Evolutionary conservation across 257 asterid genomes (phyloP).

Genomic region (Fraxinus anomala): DNA sequence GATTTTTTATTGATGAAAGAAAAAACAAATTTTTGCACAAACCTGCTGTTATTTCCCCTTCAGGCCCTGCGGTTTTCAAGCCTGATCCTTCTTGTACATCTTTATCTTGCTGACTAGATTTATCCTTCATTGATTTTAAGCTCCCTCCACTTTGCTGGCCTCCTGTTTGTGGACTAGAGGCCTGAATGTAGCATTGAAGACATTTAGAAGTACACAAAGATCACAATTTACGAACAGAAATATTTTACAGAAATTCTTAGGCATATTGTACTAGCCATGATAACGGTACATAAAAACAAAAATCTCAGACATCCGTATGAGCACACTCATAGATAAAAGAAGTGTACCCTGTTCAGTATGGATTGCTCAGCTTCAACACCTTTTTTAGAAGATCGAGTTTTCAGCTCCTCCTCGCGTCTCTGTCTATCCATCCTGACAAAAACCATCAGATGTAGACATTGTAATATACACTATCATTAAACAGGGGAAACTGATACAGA

Average conservation of each 20-base stretch:
- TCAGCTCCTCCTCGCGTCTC: constrained; percentile 92
- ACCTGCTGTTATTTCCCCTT: constrained; percentile 99
- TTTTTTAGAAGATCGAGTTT: constrained; percentile 82
- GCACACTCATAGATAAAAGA: not conserved
- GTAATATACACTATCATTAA: not conserved
- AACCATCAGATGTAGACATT: constrained; percentile 23
- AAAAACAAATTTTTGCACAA: constrained; percentile 16
- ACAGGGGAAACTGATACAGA: not conserved
- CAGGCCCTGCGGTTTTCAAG: constrained; percentile 92
- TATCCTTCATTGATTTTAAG: constrained; percentile 84
- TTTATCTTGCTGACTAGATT: constrained; percentile 68
- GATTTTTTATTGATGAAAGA: not conserved
- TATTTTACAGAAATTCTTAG: constrained; percentile 2
- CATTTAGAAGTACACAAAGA: constrained; percentile 9
- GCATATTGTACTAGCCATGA: constrained; percentile 7
- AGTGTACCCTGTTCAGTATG: constrained; percentile 66
- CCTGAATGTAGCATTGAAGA: constrained; percentile 45
- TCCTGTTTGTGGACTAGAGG: constrained; percentile 91
- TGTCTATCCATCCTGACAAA: constrained; percentile 86
- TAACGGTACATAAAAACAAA: constrained; percentile 5
- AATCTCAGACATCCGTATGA: not conserved
- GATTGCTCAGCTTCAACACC: constrained; percentile 80
- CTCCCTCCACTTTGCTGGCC: constrained; percentile 77
- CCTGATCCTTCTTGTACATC: constrained; percentile 76
- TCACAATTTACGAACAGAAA: not conserved